Evolutionary conservation across 805 yeast genomes (phyloP).

Genomic region (Kodamaea neixiangensis): DNA sequence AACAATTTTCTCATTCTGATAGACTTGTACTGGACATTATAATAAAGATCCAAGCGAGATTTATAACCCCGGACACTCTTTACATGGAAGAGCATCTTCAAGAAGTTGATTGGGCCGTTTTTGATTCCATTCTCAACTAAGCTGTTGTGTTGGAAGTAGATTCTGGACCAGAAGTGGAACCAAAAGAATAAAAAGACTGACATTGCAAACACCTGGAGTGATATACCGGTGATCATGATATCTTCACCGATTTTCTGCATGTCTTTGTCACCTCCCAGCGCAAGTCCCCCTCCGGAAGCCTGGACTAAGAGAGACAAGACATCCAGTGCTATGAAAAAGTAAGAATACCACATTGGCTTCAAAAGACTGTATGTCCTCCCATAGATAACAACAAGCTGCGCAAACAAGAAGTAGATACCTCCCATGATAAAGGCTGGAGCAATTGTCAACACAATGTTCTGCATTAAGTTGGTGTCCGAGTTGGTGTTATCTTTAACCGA

Average conservation of each 20-base stretch:
- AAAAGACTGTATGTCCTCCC: conserved; percentile 10
- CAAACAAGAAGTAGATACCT: conserved; percentile 15
- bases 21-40: conserved; percentile 8
- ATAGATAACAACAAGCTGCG: conserved; percentile 12
- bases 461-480: conserved; percentile 8
- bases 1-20: conserved; percentile 9
- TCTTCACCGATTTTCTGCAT: conserved; percentile 16
- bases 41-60: conserved; percentile 10
- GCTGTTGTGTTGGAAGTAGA: conserved; percentile 22
- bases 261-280: conserved; percentile 17
- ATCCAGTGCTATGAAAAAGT: conserved; percentile 15
- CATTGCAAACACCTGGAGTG: conserved; percentile 23
- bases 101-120: conserved; percentile 4
- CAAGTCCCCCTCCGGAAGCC: conserved; percentile 22
- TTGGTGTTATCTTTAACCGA: conserved; percentile 5
- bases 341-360: conserved; percentile 16
- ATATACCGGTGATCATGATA: conserved; percentile 23
- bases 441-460: conserved; percentile 13
- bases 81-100: conserved; percentile 10
- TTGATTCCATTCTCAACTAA: conserved; percentile 1
- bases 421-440: conserved; percentile 18
- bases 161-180: conserved; percentile 20
- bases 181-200: conserved; percentile 19
- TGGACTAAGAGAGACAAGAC: conserved; percentile 19
- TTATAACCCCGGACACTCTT: conserved; percentile 5